Evolutionary conservation across 2,329 filamentous ascomycete species (phyloP).

Genomic region (Daldinia sp.): DNA sequence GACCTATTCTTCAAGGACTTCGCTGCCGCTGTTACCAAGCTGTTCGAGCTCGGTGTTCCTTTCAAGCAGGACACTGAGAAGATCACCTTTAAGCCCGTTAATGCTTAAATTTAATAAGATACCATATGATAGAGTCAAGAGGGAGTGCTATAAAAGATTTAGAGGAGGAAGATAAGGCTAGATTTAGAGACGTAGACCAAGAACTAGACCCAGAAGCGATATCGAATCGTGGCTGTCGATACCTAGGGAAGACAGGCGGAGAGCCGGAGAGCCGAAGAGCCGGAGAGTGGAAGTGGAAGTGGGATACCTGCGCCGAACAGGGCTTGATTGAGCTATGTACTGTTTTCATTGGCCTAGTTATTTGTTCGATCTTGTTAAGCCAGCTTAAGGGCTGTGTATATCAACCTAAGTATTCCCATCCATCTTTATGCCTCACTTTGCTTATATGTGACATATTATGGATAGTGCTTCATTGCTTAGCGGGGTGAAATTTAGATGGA

Average conservation of each 20-base stretch:
- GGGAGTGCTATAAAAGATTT: conserved; percentile 24
- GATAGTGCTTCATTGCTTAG: neutral
- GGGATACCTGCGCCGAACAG: conserved; percentile 9
- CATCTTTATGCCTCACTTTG: neutral
- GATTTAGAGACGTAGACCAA: conserved; percentile 34
- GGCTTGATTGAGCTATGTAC: conserved; percentile 17
- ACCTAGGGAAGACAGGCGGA: no score
- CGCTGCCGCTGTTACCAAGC: conserved; percentile 75
- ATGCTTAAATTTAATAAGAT: conserved; percentile 45
- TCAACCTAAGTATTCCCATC: neutral
- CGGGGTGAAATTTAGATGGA: neutral
- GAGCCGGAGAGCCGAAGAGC: neutral
- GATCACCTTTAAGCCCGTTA: conserved; percentile 70
- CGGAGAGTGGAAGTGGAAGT: neutral
- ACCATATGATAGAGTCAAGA: conserved; percentile 28
- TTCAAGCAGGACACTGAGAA: conserved; percentile 72
- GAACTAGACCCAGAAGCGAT: conserved; percentile 32
- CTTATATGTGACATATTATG: neutral
- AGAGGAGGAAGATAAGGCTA: conserved; percentile 19
- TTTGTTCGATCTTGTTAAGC: conserved; percentile 9
- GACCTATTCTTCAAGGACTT: conserved; percentile 96
- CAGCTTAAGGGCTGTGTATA: conserved; percentile 10
- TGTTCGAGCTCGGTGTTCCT: conserved; percentile 94
- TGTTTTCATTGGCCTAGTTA: conserved; percentile 21
- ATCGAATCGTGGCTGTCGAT: conserved; percentile 11